A percentile compares a stretch with the other conserved stretches of the same genome.
These are phyloP conservation scores for Alloascoidea africana DNA, from an alignment of 805 yeast genomes.

Conservation along the genomic window DNA sequence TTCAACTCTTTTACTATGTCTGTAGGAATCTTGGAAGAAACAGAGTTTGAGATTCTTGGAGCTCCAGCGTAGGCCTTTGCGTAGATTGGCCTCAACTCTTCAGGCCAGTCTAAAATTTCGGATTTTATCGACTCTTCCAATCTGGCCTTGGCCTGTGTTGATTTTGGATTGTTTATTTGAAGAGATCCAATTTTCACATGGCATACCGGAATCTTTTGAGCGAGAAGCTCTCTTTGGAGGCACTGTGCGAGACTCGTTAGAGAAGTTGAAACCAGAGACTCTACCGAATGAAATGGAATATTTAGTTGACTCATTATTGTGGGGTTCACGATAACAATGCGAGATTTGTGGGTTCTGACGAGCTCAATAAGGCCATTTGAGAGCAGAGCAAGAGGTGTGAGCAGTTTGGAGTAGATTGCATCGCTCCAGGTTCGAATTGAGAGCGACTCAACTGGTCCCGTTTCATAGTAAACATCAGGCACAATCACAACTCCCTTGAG, in stretches of 20 bases:
- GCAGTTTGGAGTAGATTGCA: conserved; percentile 27
- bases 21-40: conserved; percentile 2
- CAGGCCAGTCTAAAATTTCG: conserved; percentile 26
- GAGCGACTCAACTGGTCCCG: conserved; percentile 52
- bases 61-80: conserved; percentile 17
- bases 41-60: conserved; percentile 6
- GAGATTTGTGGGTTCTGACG: conserved; percentile 33
- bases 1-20: conserved; percentile 15
- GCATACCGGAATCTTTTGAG: conserved; percentile 26
- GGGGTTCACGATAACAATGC: conserved; percentile 38
- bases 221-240: conserved; percentile 26
- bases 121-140: conserved; percentile 18
- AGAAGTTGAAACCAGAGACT: conserved; percentile 34
- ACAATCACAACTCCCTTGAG: conserved; percentile 54
- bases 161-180: conserved; percentile 16
- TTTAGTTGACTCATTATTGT: conserved; percentile 35
- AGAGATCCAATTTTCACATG: conserved; percentile 33
- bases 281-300: conserved; percentile 52
- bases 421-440: conserved; percentile 34
- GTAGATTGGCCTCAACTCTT: conserved; percentile 18
- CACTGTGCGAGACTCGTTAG: conserved; percentile 22
- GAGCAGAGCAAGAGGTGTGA: conserved; percentile 34
- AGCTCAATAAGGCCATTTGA: conserved; percentile 40
- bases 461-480: conserved; percentile 54
- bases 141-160: conserved; percentile 9